These are phyloP conservation scores for Malassezia cuniculi DNA, from an alignment of 1,284 basidiomycete species.

Conservation along the genomic window DNA sequence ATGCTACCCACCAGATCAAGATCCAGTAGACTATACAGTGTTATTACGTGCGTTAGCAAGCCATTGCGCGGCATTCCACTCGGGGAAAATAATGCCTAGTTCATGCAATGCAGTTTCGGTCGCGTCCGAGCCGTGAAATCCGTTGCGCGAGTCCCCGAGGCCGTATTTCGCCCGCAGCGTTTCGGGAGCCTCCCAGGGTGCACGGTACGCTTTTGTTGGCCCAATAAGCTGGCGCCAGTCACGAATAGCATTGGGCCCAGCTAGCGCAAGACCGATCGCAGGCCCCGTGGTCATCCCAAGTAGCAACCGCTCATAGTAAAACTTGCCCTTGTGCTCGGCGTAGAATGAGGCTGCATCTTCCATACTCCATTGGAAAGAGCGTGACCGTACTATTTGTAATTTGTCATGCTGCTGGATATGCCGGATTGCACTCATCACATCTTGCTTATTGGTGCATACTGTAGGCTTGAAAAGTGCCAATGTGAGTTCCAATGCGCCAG, in stretches of 20 bases:
- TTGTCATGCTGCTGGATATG: background rate
- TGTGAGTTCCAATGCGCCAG: slow-evolving; percentile 34
- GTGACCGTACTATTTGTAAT: slow-evolving; percentile 22
- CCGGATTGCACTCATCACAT: slow-evolving; percentile 7
- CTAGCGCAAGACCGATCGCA: slow-evolving; percentile 31
- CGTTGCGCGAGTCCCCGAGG: slow-evolving; percentile 38
- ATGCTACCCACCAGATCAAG: slow-evolving; percentile 25
- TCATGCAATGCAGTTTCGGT: slow-evolving; percentile 5
- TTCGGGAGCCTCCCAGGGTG: slow-evolving; percentile 23
- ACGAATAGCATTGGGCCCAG: slow-evolving; percentile 27
- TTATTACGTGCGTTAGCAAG: background rate
- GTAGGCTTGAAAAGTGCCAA: slow-evolving; percentile 40
- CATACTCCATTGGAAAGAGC: slow-evolving; percentile 27
- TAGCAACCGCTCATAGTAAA: slow-evolving; percentile 41
- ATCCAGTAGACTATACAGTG: slow-evolving; percentile 16
- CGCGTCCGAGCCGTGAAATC: slow-evolving; percentile 32
- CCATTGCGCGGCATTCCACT: slow-evolving; percentile 8
- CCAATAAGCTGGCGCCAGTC: slow-evolving; percentile 33
- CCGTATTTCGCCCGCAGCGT: slow-evolving; percentile 30
- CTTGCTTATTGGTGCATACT: slow-evolving; percentile 30
- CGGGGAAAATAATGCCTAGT: slow-evolving; percentile 5
- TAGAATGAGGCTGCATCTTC: slow-evolving; percentile 38
- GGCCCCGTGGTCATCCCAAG: slow-evolving; percentile 36
- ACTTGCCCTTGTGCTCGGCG: slow-evolving; percentile 33
- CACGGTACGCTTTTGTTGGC: slow-evolving; percentile 37